These are phyloP conservation scores for Penicillium crustosum DNA, from an alignment of 2,329 filamentous ascomycete genomes.

Conservation along the genomic window DNA sequence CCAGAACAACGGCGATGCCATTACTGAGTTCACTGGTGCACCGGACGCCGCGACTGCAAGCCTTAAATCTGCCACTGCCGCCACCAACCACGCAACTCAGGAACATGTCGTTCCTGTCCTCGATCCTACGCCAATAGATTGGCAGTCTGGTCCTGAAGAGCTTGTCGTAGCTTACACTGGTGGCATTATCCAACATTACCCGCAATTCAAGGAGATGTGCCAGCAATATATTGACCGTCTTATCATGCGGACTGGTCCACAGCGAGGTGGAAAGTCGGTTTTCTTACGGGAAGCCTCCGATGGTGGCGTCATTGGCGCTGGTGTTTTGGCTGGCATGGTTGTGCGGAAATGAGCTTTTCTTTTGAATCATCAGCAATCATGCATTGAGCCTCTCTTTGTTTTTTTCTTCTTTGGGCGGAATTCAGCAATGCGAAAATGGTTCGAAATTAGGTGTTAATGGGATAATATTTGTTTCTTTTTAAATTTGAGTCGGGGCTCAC, in stretches of 20 bases:
- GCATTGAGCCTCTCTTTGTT: neutral
- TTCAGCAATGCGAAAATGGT: slow-evolving; percentile 12
- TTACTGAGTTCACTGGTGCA: slow-evolving; percentile 15
- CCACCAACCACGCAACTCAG: slow-evolving; percentile 14
- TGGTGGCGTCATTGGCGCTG: slow-evolving; percentile 58
- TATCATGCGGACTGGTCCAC: slow-evolving; percentile 48
- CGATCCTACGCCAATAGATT: slow-evolving; percentile 37
- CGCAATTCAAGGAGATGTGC: slow-evolving; percentile 69
- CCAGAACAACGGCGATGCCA: slow-evolving; percentile 26
- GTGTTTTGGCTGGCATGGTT: slow-evolving; percentile 54
- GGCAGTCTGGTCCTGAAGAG: slow-evolving; percentile 54
- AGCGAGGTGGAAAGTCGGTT: slow-evolving; percentile 50
- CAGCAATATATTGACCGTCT: slow-evolving; percentile 65
- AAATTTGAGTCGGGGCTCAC: slow-evolving; percentile 17
- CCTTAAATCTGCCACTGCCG: neutral
- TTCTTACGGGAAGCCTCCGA: slow-evolving; percentile 54
- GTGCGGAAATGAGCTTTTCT: slow-evolving; percentile 22
- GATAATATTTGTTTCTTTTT: slow-evolving; percentile 58
- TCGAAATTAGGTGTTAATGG: slow-evolving; percentile 47
- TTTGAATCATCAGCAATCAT: neutral
- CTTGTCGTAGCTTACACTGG: slow-evolving; percentile 77
- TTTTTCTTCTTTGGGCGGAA: slow-evolving; percentile 5
- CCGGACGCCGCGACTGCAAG: slow-evolving; percentile 8
- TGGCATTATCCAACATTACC: slow-evolving; percentile 77
- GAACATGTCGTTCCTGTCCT: slow-evolving; percentile 41